phyloP scores from a whole-genome alignment of 371 early-diverging fungal species.

The Syncephalastrum sp. region DNA sequence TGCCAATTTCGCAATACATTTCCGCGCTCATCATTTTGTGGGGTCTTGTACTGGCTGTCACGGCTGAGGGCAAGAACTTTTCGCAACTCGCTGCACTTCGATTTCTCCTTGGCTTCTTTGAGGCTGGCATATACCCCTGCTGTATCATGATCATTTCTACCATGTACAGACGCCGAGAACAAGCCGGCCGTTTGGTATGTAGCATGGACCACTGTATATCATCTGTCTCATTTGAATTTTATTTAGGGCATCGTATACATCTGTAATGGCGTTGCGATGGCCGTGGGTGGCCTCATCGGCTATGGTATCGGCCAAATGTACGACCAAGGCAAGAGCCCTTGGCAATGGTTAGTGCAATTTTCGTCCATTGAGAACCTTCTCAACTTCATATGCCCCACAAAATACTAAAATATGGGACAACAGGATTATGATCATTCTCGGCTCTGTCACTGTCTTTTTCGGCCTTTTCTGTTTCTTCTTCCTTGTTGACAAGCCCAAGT shows the following conservation, averaged over 20 bases:
- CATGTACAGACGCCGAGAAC: constrained; percentile 26
- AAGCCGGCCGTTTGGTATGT: constrained; percentile 24
- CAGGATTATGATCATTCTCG: constrained; percentile 29
- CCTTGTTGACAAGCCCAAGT: constrained; percentile 23
- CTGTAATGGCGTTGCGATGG: constrained; percentile 41
- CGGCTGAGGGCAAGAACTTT: constrained; percentile 23
- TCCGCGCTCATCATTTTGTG: constrained; percentile 24
- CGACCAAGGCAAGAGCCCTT: constrained; percentile 31
- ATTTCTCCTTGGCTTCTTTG: constrained; percentile 28
- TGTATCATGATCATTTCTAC: constrained; percentile 26
- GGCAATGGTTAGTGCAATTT: constrained; percentile 48
- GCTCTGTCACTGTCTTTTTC: constrained; percentile 15
- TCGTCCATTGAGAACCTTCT: constrained; percentile 57
- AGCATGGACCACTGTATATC: neutral
- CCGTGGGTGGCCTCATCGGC: constrained; percentile 62
- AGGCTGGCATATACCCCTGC: constrained; percentile 28
- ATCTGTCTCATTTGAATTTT: neutral
- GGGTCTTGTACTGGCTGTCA: constrained; percentile 27
- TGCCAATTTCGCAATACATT: constrained; percentile 23
- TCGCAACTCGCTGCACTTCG: constrained; percentile 30
- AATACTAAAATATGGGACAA: constrained; percentile 11
- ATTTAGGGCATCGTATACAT: constrained; percentile 19
- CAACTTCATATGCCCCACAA: constrained; percentile 24
- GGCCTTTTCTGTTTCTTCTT: constrained; percentile 23
- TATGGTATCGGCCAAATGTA: constrained; percentile 52